A percentile compares a stretch with the other conserved stretches of the same genome.
These are phyloP conservation scores for Paramarasmius palmivorus DNA, from an alignment of 1,284 basidiomycete genomes.

Conservation along the genomic window DNA sequence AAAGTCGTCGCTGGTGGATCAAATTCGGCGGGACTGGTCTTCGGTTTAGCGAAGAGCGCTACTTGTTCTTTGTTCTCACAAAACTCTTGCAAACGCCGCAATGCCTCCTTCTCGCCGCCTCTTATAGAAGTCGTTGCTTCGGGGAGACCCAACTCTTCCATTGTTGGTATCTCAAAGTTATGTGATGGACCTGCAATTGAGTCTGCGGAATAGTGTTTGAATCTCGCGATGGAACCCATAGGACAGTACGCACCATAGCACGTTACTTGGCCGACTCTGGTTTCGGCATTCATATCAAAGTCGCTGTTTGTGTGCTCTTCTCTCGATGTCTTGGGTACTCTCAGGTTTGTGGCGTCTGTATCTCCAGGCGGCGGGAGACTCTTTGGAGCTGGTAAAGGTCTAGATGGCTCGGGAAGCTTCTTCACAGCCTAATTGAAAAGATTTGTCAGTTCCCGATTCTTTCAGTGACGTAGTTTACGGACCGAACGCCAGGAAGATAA, in stretches of 20 bases:
- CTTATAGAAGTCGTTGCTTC: constrained; percentile 39
- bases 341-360: constrained; percentile 10
- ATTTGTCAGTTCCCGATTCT: neutral
- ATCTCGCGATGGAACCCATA: constrained; percentile 5
- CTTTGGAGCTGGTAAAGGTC: constrained; percentile 16
- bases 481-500: constrained; percentile 19
- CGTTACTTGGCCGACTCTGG: constrained; percentile 7
- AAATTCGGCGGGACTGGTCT: constrained; percentile 40
- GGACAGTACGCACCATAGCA: constrained; percentile 7
- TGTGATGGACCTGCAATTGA: constrained; percentile 34
- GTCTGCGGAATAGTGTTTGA: constrained; percentile 27
- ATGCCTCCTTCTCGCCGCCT: constrained; percentile 47
- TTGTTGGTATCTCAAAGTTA: constrained; percentile 45
- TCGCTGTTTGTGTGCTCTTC: constrained; percentile 6
- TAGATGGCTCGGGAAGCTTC: constrained; percentile 12
- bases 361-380: constrained; percentile 15
- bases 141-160: constrained; percentile 43
- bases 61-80: constrained; percentile 36
- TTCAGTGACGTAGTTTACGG: neutral
- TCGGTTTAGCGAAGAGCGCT: constrained; percentile 48
- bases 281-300: constrained; percentile 21
- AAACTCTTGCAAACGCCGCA: constrained; percentile 36
- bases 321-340: constrained; percentile 15
- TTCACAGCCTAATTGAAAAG: constrained; percentile 13
- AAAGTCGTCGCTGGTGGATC: constrained; percentile 33